Percentiles rank a stretch among this genome's conserved stretches.
Conservation (phyloP, 352 stramenopile species). For the Phytophthora melonis region DNA sequence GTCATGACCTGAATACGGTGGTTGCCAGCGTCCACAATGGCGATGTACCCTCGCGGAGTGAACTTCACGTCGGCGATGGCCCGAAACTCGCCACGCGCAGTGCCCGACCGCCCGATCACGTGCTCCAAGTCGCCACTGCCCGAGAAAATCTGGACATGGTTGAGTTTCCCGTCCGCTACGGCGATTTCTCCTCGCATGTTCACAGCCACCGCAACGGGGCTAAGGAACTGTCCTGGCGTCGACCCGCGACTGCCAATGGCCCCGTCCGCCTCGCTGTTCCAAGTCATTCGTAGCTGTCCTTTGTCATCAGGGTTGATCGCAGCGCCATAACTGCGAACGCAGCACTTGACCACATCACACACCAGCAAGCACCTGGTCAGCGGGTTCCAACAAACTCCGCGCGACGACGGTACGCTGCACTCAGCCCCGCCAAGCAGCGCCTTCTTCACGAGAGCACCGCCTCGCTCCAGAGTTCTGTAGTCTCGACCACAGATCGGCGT, state of each 20-base stretch:
- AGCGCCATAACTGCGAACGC: constrained; percentile 42
- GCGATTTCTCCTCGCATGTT: constrained; percentile 63
- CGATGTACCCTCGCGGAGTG: constrained; percentile 55
- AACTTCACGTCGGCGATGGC: constrained; percentile 62
- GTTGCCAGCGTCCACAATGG: constrained; percentile 64
- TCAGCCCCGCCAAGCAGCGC: constrained; percentile 12
- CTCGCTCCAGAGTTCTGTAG: constrained; percentile 30
- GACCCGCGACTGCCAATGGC: constrained; percentile 50
- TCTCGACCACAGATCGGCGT: constrained; percentile 48
- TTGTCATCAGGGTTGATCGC: constrained; percentile 31
- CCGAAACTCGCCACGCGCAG: constrained; percentile 57
- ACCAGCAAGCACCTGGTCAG: constrained; percentile 59
- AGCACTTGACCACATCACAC: constrained; percentile 54
- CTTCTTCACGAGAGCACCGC: constrained; percentile 19
- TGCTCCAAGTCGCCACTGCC: constrained; percentile 54
- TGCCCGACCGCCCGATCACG: constrained; percentile 58
- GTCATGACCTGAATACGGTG: constrained; percentile 70
- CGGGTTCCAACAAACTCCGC: constrained; percentile 61
- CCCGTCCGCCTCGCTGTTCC: constrained; percentile 4
- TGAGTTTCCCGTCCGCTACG: constrained; percentile 64
- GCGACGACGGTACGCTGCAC: constrained; percentile 27
- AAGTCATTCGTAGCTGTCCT: constrained; percentile 18
- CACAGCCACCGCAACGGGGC: constrained; percentile 60
- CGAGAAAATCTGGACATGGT: constrained; percentile 67
- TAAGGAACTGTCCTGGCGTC: constrained; percentile 54